Base-by-base conservation (phyloP, 164 flowering plant species). In the Chloranthus sessilifolius region DNA sequence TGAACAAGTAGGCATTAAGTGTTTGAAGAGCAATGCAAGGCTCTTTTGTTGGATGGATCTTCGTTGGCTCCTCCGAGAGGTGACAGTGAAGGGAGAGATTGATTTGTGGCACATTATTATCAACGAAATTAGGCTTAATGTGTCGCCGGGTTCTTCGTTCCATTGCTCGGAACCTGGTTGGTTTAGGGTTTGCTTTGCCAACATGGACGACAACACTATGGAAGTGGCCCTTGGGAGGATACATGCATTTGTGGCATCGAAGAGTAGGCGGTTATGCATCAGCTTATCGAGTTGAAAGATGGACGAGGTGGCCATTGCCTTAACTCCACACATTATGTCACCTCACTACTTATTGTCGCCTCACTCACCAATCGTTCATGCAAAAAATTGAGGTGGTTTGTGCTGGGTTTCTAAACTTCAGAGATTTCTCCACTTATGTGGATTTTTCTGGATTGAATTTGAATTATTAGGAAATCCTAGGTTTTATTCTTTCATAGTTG, bases 81-180 rank as follows among this genome's bases (percentile, higher is more conserved):
- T 67, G 7, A 81, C 85, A 0, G 46, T 63, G 1, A 83, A 81
- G n/a, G 85, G 69, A 1, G 97, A 89, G 61, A 42, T 72, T 67
- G 65, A 24, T 3, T 50, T 89, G 8, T 85, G 95, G 97, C 47
- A 66, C 4, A 59, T 72, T 31, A 78, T 88, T 5, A 57, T 88
- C 15, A 19, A 78, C 8, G 79, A 85, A 1, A 84, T 81, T 1
- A 85, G 81, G 78, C 77, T 88, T 11, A 88, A 88, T 36, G 82
- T 88, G 1, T 88, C 96, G 6, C 95, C 96, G 0, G 96, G 96
- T 2, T 70, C 73, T 0, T 79, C 91, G 5, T 88, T 81, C 29
- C 95, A 81, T 35, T 85, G 95, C 67, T 34, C 74, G 0, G 87
- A 85, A 44, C 80, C 95, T 0, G 96, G 96, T 3, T 88, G 97